A percentile compares a stretch with the other conserved stretches of the same genome.
Evolutionary conservation across 805 yeast genomes (phyloP).

Genomic region (Saccharomyces cerevisiae): DNA sequence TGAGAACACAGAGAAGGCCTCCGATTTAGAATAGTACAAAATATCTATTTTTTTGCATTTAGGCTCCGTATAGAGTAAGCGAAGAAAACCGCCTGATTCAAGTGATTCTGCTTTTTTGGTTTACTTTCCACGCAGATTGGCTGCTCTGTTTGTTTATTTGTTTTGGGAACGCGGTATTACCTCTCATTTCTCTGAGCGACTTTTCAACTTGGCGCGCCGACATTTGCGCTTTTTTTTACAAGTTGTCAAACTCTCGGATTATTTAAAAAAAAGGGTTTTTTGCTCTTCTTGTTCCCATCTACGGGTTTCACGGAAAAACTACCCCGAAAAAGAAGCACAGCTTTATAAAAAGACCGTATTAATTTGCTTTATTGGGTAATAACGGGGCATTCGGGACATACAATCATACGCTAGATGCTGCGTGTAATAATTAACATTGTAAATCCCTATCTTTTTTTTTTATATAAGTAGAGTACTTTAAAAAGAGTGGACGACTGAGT

Average conservation of each 20-base stretch:
- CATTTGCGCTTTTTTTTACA: not conserved
- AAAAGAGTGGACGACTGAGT: not conserved
- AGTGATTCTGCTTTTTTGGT: not conserved
- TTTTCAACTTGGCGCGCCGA: not conserved
- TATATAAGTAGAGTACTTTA: not conserved
- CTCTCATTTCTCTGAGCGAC: not conserved
- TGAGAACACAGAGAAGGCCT: not conserved
- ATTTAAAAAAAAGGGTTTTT: not conserved
- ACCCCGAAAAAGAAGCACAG: not conserved
- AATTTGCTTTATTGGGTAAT: not conserved
- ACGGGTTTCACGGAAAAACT: not conserved
- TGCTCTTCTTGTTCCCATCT: not conserved
- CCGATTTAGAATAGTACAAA: not conserved
- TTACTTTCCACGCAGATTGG: not conserved
- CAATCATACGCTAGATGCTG: not conserved
- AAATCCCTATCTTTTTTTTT: not conserved
- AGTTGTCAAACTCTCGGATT: not conserved
- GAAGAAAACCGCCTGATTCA: not conserved
- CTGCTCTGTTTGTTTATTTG: not conserved
- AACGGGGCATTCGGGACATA: not conserved
- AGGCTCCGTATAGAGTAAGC: not conserved
- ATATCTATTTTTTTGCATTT: not conserved
- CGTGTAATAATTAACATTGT: not conserved
- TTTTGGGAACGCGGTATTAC: not conserved
- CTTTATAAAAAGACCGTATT: not conserved